Conservation (phyloP, 2,329 filamentous ascomycete genomes). For the Mycogone perniciosa region DNA sequence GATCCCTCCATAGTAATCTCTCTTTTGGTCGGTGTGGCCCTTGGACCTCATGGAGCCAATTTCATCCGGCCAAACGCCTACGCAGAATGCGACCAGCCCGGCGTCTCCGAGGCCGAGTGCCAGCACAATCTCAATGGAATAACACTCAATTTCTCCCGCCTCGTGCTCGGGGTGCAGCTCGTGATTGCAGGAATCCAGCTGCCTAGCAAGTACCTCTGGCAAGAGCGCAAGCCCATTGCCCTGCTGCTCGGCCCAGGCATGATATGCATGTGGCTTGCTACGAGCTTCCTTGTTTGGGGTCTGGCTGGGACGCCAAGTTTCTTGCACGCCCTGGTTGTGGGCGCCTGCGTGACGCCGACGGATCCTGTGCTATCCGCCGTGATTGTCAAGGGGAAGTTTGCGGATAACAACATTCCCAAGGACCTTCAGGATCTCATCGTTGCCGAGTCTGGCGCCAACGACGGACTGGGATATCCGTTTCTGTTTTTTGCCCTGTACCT, state of each 20-base stretch:
- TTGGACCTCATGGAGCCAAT: conserved; percentile 72
- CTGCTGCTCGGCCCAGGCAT: conserved; percentile 78
- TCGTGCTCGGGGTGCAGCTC: conserved; percentile 85
- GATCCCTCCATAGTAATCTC: conserved; percentile 62
- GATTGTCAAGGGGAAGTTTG: conserved; percentile 90
- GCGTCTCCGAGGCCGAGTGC: conserved; percentile 23
- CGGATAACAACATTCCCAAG: conserved; percentile 81
- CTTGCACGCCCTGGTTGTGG: conserved; percentile 72
- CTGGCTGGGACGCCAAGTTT: conserved; percentile 66
- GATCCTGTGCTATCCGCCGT: conserved; percentile 83
- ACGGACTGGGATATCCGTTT: conserved; percentile 84
- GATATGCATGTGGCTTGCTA: conserved; percentile 78
- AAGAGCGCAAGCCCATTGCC: conserved; percentile 69
- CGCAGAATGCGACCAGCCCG: conserved; percentile 37
- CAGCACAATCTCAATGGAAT: conserved; percentile 58
- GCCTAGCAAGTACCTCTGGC: conserved; percentile 71
- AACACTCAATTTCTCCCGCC: conserved; percentile 76
- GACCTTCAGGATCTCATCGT: conserved; percentile 74
- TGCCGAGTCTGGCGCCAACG: conserved; percentile 81
- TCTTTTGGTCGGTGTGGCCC: conserved; percentile 67
- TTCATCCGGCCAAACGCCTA: conserved; percentile 72
- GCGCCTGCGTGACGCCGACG: conserved; percentile 84
- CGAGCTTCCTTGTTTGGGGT: conserved; percentile 71
- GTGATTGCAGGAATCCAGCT: conserved; percentile 84
- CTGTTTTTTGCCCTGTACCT: conserved; percentile 79